Evolutionary conservation across 768 basidiomycete species (phyloP), one percentile per base, ranked within the genome.

Genomic region (Exidia glandulosa): DNA sequence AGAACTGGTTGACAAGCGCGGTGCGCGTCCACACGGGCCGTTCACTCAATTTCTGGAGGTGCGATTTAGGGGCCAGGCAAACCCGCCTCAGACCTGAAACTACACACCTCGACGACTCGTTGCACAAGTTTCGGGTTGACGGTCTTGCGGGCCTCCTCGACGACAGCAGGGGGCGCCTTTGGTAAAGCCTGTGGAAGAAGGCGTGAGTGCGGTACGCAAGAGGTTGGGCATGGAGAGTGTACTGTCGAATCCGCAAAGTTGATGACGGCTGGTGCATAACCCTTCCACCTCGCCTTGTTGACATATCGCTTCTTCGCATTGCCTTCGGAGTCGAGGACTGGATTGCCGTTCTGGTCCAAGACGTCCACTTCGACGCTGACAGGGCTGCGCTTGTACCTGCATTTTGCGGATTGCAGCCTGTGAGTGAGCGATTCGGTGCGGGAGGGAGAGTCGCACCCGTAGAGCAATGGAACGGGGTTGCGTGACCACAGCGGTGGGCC

Each of bases 1-100:
- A 74, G 60, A 96, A 84, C 66, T 93, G 92, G 63, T 90, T 94
- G 64, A 91, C 81, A 6, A 98, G 74, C 1, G 90, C 88, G 63
- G 80, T 77, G n/a, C 94, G 81, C 1, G 90, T 90, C 94, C 94
- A 98, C 9, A 95, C 75, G 0, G 94, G 91, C 29, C 95, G 81
- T 60, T 85, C 75, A 54, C 75, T 73, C 60, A 97, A 86, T 25
- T 84, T 70, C 90, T 94, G 61, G 23, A 60, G 54, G 37, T 37
- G 57, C 13, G n/a, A 30, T 27, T 10, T 33, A n/a, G 32, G 16
- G n/a, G 10, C 12, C 25, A 27, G 6, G 32, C 14, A 19, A 60
- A 10, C 12, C 31, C 56, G 37, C 7, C 70, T 37, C 61, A 19
- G 25, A 48, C 62, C 67, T 1, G n/a, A 60, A 50, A 25, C 31